Evolutionary conservation across 2,329 filamentous ascomycete species (phyloP).

Genomic region (Aspergillus sp.): DNA sequence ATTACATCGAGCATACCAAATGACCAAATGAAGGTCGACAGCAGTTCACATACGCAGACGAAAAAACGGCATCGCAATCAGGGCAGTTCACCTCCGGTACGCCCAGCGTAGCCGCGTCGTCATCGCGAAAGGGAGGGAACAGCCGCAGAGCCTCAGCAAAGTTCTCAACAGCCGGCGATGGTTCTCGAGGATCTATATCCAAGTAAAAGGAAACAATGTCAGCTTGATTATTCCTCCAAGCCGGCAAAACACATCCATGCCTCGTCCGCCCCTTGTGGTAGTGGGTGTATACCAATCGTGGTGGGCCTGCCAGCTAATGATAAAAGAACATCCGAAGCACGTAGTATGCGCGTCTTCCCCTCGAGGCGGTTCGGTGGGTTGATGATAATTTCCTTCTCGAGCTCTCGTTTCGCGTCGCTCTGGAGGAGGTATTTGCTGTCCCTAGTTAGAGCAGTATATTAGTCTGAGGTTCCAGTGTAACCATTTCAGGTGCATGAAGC

Average conservation of each 20-base stretch:
- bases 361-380: conserved; percentile 15
- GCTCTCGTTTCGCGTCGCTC: conserved; percentile 14
- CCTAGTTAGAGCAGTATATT: neutral
- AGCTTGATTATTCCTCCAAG: neutral
- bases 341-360: conserved; percentile 19
- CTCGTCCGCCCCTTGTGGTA: neutral
- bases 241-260: too few species aligned
- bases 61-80: conserved; percentile 32
- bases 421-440: conserved; percentile 4
- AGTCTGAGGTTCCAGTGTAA: neutral
- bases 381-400: conserved; percentile 21
- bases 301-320: conserved; percentile 20
- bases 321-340: conserved; percentile 24
- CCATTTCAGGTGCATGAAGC: neutral
- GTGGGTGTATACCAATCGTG: conserved; percentile 17
- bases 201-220: neutral
- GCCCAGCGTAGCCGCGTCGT: conserved; percentile 22
- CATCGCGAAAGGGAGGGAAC: conserved; percentile 28
- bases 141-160: conserved; percentile 28
- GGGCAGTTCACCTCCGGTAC: conserved; percentile 25
- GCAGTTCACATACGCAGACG: conserved; percentile 24
- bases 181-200: conserved; percentile 12
- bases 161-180: conserved; percentile 20
- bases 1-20: neutral
- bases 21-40: neutral